phyloP scores from a whole-genome alignment of 1,284 basidiomycete species.

The Coniferiporia sulphurascens region DNA sequence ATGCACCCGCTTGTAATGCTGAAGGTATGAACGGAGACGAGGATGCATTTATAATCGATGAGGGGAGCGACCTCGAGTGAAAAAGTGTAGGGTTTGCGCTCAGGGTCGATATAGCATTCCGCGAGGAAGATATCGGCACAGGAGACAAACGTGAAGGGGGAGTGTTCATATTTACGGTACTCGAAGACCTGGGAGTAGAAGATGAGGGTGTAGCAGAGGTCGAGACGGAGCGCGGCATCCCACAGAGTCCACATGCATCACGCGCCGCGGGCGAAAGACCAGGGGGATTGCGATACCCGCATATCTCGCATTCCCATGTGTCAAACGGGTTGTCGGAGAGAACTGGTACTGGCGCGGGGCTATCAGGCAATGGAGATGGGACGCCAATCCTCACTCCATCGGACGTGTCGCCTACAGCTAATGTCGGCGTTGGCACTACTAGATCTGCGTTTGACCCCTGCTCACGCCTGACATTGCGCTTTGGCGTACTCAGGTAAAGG shows the following conservation, averaged over 20 bases:
- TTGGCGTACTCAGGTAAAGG: conserved; percentile 48
- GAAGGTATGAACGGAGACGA: conserved; percentile 2
- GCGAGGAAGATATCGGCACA: conserved; percentile 1
- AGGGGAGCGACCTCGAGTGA: conserved; percentile 13
- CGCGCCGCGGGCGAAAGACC: conserved; percentile 59
- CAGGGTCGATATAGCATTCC: background rate
- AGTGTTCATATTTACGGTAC: conserved; percentile 7
- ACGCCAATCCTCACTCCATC: conserved; percentile 9
- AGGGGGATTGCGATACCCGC: conserved; percentile 75
- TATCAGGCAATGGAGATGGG: conserved; percentile 14
- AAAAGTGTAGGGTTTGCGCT: background rate
- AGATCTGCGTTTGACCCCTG: background rate
- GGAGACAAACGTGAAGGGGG: background rate
- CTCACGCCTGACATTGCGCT: background rate
- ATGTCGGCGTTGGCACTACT: background rate
- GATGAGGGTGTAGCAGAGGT: conserved; percentile 24
- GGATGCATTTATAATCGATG: conserved; percentile 11
- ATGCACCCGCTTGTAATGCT: background rate
- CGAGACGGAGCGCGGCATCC: conserved; percentile 51
- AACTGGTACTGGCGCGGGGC: background rate
- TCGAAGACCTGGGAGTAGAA: conserved; percentile 23
- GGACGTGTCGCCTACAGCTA: conserved; percentile 22
- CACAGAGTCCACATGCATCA: conserved; percentile 67
- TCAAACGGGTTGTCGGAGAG: conserved; percentile 33
- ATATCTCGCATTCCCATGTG: conserved; percentile 84